phyloP scores from a whole-genome alignment of 2,329 filamentous ascomycete genomes.

The Cladosporium sp. region DNA sequence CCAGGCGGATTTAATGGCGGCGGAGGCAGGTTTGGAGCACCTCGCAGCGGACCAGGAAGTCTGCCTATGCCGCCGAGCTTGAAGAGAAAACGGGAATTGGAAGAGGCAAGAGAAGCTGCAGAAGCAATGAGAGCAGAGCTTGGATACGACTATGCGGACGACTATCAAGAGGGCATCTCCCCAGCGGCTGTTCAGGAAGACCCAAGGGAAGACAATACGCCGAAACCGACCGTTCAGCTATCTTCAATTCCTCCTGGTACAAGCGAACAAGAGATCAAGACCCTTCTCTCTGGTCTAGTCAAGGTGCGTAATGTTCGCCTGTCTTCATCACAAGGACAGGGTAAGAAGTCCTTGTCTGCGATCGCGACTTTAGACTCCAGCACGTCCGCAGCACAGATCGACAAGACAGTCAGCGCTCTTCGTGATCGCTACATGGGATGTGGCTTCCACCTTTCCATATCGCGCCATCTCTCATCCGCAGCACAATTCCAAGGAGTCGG shows the following conservation, averaged over 20 bases:
- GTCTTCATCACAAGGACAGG: slow-evolving; percentile 36
- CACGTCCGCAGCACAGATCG: slow-evolving; percentile 80
- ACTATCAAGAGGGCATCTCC: slow-evolving; percentile 9
- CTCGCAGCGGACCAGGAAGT: slow-evolving; percentile 53
- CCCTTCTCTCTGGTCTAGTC: slow-evolving; percentile 29
- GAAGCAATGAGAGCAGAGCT: slow-evolving; percentile 32
- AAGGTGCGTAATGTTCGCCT: slow-evolving; percentile 34
- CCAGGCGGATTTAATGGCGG: slow-evolving; percentile 25
- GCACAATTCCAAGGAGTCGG: slow-evolving; percentile 21
- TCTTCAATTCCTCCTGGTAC: slow-evolving; percentile 56
- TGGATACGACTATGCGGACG: slow-evolving; percentile 18
- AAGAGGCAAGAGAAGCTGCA: slow-evolving; percentile 37
- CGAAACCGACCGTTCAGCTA: slow-evolving; percentile 58
- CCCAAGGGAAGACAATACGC: slow-evolving; percentile 42
- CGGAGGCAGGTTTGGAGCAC: slow-evolving; percentile 39
- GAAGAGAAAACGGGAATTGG: slow-evolving; percentile 39
- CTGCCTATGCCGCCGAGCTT: slow-evolving; percentile 43
- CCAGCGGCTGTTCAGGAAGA: slow-evolving; percentile 36
- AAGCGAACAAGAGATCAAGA: slow-evolving; percentile 65
- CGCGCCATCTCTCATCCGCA: slow-evolving; percentile 78
- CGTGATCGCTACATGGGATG: slow-evolving; percentile 85
- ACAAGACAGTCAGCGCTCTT: slow-evolving; percentile 72
- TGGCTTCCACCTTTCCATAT: slow-evolving; percentile 78
- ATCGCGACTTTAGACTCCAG: slow-evolving; percentile 81
- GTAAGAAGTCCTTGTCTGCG: slow-evolving; percentile 72